These are phyloP conservation scores for Paxillus rubicundulus DNA, from an alignment of 768 basidiomycete species.

Conservation along the genomic window DNA sequence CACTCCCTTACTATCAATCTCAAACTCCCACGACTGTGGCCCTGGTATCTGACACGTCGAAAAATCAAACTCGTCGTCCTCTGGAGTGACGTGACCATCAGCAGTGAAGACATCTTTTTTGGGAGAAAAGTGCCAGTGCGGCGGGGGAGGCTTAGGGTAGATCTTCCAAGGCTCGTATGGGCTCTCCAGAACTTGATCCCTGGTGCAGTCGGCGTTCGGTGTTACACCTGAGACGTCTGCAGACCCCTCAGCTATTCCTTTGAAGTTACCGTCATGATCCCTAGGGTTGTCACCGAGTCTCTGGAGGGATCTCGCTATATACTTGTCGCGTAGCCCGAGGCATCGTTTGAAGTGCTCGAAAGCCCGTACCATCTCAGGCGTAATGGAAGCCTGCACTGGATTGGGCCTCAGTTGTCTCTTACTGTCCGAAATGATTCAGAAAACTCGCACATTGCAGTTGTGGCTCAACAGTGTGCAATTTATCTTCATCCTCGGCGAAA, in stretches of 20 bases:
- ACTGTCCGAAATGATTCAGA: background rate
- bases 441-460: slow-evolving; percentile 31
- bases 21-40: slow-evolving; percentile 58
- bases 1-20: slow-evolving; percentile 85
- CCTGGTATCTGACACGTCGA: slow-evolving; percentile 74
- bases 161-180: slow-evolving; percentile 72
- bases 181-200: slow-evolving; percentile 24
- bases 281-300: slow-evolving; percentile 92
- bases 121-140: slow-evolving; percentile 90
- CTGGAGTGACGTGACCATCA: slow-evolving; percentile 29
- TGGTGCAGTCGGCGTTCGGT: slow-evolving; percentile 50
- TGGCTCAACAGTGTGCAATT: slow-evolving; percentile 25
- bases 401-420: slow-evolving; percentile 4
- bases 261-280: slow-evolving; percentile 82
- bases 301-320: slow-evolving; percentile 84
- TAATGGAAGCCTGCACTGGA: slow-evolving; percentile 24
- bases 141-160: slow-evolving; percentile 90
- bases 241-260: slow-evolving; percentile 59
- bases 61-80: slow-evolving; percentile 60
- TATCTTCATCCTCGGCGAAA: slow-evolving; percentile 38
- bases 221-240: slow-evolving; percentile 67
- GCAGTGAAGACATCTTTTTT: slow-evolving; percentile 45
- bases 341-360: slow-evolving; percentile 79
- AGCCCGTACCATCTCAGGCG: slow-evolving; percentile 50
- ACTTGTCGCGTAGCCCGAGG: slow-evolving; percentile 92